Conservation (phyloP, 306 rosid genomes). For the Casuarina cunninghamiana region DNA sequence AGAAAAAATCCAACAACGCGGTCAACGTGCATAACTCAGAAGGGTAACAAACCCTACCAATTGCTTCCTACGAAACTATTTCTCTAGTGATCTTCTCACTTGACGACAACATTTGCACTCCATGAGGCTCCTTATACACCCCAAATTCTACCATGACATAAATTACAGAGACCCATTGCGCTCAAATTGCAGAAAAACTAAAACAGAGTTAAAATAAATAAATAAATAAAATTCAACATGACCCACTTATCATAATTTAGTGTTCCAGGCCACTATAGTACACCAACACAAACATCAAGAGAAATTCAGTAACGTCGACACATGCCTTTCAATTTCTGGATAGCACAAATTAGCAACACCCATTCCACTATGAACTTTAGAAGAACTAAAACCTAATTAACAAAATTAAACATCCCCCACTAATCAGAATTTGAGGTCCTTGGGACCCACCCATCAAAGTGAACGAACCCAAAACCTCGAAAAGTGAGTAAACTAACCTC, state of each 20-base stretch:
- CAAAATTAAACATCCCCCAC: neutral
- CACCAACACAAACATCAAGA: neutral
- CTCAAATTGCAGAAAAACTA: neutral
- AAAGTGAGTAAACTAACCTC: conserved; percentile 46
- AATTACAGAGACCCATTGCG: neutral
- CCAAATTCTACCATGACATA: neutral
- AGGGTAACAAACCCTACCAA: neutral
- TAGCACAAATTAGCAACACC: neutral
- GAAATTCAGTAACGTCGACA: conserved; percentile 39
- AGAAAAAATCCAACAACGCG: neutral
- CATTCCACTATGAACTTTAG: neutral
- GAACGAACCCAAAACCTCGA: conserved; percentile 9
- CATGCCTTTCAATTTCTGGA: neutral
- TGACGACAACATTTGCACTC: neutral
- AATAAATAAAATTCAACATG: neutral
- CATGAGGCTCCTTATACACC: neutral
- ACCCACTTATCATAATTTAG: neutral
- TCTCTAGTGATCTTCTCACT: neutral
- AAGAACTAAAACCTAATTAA: neutral
- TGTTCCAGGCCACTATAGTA: neutral
- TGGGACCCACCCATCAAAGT: neutral
- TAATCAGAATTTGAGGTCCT: neutral
- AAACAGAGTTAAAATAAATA: neutral
- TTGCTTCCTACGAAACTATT: neutral
- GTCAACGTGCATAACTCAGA: neutral